These are phyloP conservation scores for Erythrophleum fordii DNA, from an alignment of 306 rosid species.

Conservation along the genomic window DNA sequence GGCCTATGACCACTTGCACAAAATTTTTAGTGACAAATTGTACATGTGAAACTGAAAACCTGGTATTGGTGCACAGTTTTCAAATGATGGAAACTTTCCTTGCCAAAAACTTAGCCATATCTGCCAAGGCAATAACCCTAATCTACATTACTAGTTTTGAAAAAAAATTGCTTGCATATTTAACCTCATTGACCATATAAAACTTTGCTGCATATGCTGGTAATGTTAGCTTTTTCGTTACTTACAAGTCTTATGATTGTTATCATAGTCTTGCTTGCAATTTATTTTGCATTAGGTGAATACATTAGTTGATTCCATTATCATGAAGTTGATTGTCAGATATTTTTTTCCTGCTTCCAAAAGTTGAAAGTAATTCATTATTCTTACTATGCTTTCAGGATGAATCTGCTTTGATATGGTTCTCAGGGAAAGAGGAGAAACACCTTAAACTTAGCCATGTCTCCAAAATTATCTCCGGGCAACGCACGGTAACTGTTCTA, in stretches of 20 bases:
- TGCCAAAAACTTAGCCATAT: constrained; percentile 9
- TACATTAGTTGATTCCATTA: constrained; percentile 28
- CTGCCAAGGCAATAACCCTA: neutral
- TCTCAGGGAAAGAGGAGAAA: constrained; percentile 97
- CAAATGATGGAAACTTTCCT: constrained; percentile 1
- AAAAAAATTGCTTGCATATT: constrained; percentile 3
- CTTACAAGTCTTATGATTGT: constrained; percentile 12
- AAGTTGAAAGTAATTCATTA: constrained; percentile 34
- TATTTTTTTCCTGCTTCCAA: constrained; percentile 33
- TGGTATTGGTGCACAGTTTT: constrained; percentile 32
- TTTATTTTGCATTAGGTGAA: constrained; percentile 19
- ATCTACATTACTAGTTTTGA: constrained; percentile 8
- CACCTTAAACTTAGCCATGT: constrained; percentile 91
- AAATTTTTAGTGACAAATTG: constrained; percentile 9
- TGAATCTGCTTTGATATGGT: constrained; percentile 94
- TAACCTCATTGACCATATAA: constrained; percentile 27
- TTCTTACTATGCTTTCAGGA: constrained; percentile 68
- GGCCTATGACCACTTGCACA: neutral
- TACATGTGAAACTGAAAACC: constrained; percentile 7
- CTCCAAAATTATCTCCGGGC: constrained; percentile 96
- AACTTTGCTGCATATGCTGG: constrained; percentile 25
- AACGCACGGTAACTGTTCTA: constrained; percentile 82
- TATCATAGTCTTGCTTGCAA: constrained; percentile 17
- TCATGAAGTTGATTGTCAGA: constrained; percentile 22
- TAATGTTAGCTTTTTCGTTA: neutral